These are phyloP conservation scores for Aureobasidium sp. DNA, from an alignment of 2,329 filamentous ascomycete species.

Conservation along the genomic window DNA sequence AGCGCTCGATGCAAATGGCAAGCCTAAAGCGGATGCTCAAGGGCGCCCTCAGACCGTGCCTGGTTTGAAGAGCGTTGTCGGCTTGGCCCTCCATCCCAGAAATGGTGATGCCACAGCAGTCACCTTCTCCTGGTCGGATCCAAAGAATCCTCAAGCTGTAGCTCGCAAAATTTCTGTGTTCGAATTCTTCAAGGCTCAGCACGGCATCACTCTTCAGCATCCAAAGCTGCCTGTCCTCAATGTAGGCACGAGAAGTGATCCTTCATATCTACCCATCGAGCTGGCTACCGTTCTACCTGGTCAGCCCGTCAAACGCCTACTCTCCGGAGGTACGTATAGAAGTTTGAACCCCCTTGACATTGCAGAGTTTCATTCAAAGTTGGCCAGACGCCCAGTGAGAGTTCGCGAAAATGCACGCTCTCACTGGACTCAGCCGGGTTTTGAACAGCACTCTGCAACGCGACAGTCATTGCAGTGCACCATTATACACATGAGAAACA, in stretches of 20 bases:
- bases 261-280: constrained; percentile 61
- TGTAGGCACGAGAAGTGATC: constrained; percentile 50
- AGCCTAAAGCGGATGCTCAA: constrained; percentile 28
- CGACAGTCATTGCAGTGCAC: neutral
- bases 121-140: constrained; percentile 35
- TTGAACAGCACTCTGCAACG: neutral
- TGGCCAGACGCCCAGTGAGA: neutral
- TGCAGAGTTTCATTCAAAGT: neutral
- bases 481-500: neutral
- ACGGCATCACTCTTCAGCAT: constrained; percentile 35
- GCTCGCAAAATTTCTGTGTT: constrained; percentile 43
- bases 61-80: constrained; percentile 40
- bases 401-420: neutral
- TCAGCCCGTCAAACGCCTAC: constrained; percentile 55
- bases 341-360: constrained; percentile 23
- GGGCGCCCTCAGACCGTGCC: constrained; percentile 15
- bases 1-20: constrained; percentile 7
- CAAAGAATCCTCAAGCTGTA: constrained; percentile 21
- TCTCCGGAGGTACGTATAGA: constrained; percentile 36
- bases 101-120: constrained; percentile 42
- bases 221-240: constrained; percentile 55
- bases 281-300: constrained; percentile 57
- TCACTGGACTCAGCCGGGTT: neutral
- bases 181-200: constrained; percentile 42
- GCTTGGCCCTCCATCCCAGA: constrained; percentile 34